Evolutionary conservation across 2,329 filamentous ascomycete species (phyloP), one percentile per base, ranked within the genome.

Genomic region (Trichoderma guizhouense): DNA sequence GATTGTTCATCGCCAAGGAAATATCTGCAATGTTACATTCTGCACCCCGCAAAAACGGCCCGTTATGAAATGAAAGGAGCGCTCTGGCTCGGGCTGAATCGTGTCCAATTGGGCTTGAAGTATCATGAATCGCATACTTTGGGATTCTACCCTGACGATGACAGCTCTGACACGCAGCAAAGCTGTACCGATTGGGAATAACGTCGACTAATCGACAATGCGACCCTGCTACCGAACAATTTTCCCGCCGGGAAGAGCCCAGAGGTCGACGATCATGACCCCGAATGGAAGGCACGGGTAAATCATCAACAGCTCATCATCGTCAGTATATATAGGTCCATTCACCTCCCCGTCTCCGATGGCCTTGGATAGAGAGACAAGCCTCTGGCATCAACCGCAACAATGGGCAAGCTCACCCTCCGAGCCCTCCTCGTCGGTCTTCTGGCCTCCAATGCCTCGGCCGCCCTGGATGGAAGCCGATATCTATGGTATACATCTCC

Each of bases 401-500:
- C 21, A 26, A 71, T 71, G 68, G 68, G 43, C 61, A 71, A 64
- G 34, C 34, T 71, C 47, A 71, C n/a, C 60, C 30, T 71, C 32
- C 55, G 55, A 28, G 55, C 55, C 70, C 21, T 67, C 30, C 30
- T 72, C 43, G 3, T 67, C 6, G 55, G 63, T 30, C 43, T 55
- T 3, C 21, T 62, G 8, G 60, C 47, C 24, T 57, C 68, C 18
- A 61, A 39, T 61, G 70, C 53, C 7, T 62, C 64, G 26, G 63
- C 63, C 24, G 57, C 36, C n/a, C 36, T 72, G 3, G 71, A 72
- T 15, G 71, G 66, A 47, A 72, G 65, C 65, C 73, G 74, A 8
- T 74, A 72, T 34, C 67, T 74, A 12, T 76, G 75, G 75, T 76
- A 75, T 43, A 71, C 18, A 18, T 24, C 36, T 15, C 69, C 72